Percentiles rank a stretch among this genome's conserved stretches.
These are phyloP conservation scores for Thelephora terrestris DNA, from an alignment of 1,284 basidiomycete genomes.

Conservation along the genomic window DNA sequence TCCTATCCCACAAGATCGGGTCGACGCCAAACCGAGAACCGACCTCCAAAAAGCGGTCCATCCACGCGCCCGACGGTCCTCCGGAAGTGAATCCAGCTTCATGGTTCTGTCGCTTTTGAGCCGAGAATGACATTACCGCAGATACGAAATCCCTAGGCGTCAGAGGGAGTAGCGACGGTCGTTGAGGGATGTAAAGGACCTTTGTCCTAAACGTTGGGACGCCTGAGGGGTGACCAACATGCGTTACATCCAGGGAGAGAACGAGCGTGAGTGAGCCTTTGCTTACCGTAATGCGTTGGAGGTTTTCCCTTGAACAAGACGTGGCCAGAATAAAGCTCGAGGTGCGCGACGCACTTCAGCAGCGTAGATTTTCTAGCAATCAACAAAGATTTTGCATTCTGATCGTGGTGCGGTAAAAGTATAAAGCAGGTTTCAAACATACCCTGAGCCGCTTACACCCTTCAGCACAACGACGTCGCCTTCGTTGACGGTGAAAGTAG, in stretches of 20 bases:
- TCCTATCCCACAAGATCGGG: slow-evolving; percentile 60
- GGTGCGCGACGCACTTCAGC: slow-evolving; percentile 73
- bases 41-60: slow-evolving; percentile 43
- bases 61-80: slow-evolving; percentile 13
- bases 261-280: background rate
- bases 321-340: slow-evolving; percentile 62
- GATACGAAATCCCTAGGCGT: slow-evolving; percentile 66
- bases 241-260: background rate
- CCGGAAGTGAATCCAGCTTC: slow-evolving; percentile 45
- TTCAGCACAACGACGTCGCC: slow-evolving; percentile 66
- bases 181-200: slow-evolving; percentile 78
- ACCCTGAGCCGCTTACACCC: slow-evolving; percentile 67
- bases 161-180: slow-evolving; percentile 73
- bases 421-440: slow-evolving; percentile 11
- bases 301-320: slow-evolving; percentile 58
- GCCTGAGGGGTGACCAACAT: slow-evolving; percentile 30
- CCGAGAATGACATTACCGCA: slow-evolving; percentile 25
- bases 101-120: background rate
- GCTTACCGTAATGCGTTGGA: slow-evolving; percentile 43
- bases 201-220: slow-evolving; percentile 68
- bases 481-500: slow-evolving; percentile 52
- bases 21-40: slow-evolving; percentile 61
- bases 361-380: slow-evolving; percentile 61
- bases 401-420: background rate
- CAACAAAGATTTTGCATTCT: background rate